Evolutionary conservation across 2,329 filamentous ascomycete genomes (phyloP), one percentile per base, ranked within the genome.

Genomic region (Boeremia lycopersici): DNA sequence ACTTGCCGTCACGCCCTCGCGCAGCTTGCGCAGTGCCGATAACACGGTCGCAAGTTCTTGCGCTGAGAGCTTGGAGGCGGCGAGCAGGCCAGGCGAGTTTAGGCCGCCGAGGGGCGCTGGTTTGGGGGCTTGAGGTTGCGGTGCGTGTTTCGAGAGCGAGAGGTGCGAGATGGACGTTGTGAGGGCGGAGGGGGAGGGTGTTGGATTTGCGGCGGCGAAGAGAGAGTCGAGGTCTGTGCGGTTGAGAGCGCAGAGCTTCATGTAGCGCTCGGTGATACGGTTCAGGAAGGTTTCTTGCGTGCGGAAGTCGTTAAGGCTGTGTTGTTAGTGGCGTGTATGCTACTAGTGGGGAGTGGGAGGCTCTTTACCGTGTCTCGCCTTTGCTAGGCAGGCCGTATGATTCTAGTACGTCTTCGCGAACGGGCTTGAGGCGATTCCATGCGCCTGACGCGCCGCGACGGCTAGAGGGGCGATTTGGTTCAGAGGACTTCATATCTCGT

Each of bases 311-410:
- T 78, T 77, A 19, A 80, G 70, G 56, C 79, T 81, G 35, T 3
- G 8, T 34, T 8, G 52, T 59, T 31, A 57, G 44, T 42, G 4
- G 7, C 10, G 8, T 2, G n/a, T 13, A 12, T 30, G n/a, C 10
- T 11, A 23, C 4, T 4, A 10, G 23, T 8, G 12, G 29, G 8
- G 4, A 33, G 4, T 33, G 8, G 6, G 6, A 6, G 26, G 15
- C 7, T 3, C 1, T 1, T 47, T 80, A 93, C 92, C 89, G 88
- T 42, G 83, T 89, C 74, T 98, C 93, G 47, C 93, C 93, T 71
- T 96, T 97, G 2, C 92, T 96, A 4, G 91, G 91, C 61, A 96
- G 82, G 1, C 93, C 93, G 63, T 96, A 89, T 56, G 81, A 84
- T 64, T 96, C 90, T 26, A 98, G 80, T 12, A 90, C 85, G 73